Base-by-base conservation (phyloP, 176 grass and related monocot genomes). In the Oryza brachyantha region DNA sequence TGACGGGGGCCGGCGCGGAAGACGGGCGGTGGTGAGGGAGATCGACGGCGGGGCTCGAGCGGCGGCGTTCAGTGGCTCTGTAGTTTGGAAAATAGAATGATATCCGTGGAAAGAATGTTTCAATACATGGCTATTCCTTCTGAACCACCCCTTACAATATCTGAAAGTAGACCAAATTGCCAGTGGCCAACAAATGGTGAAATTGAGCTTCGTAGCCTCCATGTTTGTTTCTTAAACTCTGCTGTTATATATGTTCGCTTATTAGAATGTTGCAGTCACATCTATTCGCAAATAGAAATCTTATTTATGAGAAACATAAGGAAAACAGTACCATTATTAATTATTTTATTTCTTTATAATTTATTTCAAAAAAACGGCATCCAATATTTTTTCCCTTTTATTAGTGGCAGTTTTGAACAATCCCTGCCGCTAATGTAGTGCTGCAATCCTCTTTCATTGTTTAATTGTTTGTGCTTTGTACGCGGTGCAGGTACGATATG, bases 91-190 rank as follows among this genome's bases (percentile, higher is more conserved):
- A 86, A 83, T 58, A 42, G 16, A 59, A 88, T 88, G 74, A 72
- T 88, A 57, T 88, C 79, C 0, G 83, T 92, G 13, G 90, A 92
- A 81, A 86, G 90, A 81, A 88, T 92, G 19, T 57, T 84, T n/a
- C 85, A 92, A 27, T 92, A 88, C 42, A 79, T 41, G 17, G 60
- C 0, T 57, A 80, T 88, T 79, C 71, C 85, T 74, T 46, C 72
- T 69, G 79, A 92, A 42, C 67, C 90, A 48, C 54, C 74, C 27
- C 65, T 84, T 40, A 37, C 5, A 1, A 92, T 86, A 34, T 25
- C 81, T 40, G 79, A 79, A 68, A 61, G 22, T 16, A 70, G 14
- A 59, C 83, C 58, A 3, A 48, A 76, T 42, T 12, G 11, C 19
- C 59, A 29, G 13, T 92, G 83, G 83, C 90, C 90, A 54, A 29